A percentile compares a stretch with the other conserved stretches of the same genome.
Evolutionary conservation across 768 basidiomycete species (phyloP).

Genomic region (Suillus clintonianus): DNA sequence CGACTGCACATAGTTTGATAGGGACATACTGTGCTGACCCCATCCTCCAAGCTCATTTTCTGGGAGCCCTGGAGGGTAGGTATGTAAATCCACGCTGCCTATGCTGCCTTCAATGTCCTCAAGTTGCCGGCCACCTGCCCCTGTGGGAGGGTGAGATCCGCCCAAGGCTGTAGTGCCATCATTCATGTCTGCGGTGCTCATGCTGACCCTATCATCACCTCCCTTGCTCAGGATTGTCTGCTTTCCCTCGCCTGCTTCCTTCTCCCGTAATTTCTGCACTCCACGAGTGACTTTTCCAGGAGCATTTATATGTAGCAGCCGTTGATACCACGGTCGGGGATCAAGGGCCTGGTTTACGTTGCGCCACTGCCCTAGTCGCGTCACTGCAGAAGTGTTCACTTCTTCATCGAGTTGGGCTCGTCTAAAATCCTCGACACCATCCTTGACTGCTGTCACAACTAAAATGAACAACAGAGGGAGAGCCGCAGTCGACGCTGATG

Average conservation of each 20-base stretch:
- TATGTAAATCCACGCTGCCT: slow-evolving; percentile 60
- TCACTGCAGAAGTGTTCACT: slow-evolving; percentile 93
- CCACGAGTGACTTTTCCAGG: slow-evolving; percentile 84
- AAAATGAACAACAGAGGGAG: slow-evolving; percentile 89
- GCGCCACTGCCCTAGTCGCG: slow-evolving; percentile 84
- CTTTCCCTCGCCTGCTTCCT: slow-evolving; percentile 72
- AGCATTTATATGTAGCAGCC: slow-evolving; percentile 64
- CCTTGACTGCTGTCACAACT: slow-evolving; percentile 88
- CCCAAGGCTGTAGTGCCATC: slow-evolving; percentile 43
- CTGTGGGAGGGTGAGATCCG: slow-evolving; percentile 22
- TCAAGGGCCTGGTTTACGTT: slow-evolving; percentile 89
- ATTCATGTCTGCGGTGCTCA: slow-evolving; percentile 45
- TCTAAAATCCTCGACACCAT: slow-evolving; percentile 95
- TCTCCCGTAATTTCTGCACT: slow-evolving; percentile 80
- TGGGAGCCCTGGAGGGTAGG: slow-evolving; percentile 54
- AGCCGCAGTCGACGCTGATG: slow-evolving; percentile 77
- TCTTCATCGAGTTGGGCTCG: slow-evolving; percentile 85
- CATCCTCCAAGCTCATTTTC: slow-evolving; percentile 36
- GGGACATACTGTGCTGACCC: slow-evolving; percentile 38
- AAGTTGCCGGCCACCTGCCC: slow-evolving; percentile 52
- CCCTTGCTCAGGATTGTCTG: slow-evolving; percentile 59
- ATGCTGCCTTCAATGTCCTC: slow-evolving; percentile 55
- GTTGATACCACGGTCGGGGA: slow-evolving; percentile 74
- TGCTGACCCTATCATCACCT: slow-evolving; percentile 37
- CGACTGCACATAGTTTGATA: slow-evolving; percentile 56